These are phyloP conservation scores for Aspergillus ustus DNA, from an alignment of 2,329 filamentous ascomycete genomes.

Conservation along the genomic window DNA sequence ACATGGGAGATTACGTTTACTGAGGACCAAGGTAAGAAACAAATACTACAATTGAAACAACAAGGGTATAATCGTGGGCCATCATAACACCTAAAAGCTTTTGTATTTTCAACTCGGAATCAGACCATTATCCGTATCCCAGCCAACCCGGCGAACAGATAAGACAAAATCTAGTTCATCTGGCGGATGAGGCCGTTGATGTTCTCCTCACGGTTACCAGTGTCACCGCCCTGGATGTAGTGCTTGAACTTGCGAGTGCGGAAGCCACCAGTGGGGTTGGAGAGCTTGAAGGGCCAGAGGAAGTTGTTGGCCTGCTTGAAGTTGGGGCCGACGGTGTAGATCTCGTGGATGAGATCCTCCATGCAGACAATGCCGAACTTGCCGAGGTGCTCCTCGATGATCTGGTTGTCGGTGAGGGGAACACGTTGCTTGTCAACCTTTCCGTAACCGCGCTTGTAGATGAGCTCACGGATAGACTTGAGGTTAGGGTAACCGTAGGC, in stretches of 20 bases:
- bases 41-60: conserved; percentile 12
- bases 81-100: conserved; percentile 40
- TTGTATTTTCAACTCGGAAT: conserved; percentile 34
- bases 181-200: conserved; percentile 96
- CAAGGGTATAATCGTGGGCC: conserved; percentile 19
- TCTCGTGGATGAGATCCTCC: conserved; percentile 99
- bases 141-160: conserved; percentile 24
- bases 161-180: conserved; percentile 78
- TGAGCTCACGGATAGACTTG: conserved; percentile 97
- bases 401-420: conserved; percentile 93
- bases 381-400: conserved; percentile 95
- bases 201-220: conserved; percentile 97
- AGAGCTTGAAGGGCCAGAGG: conserved; percentile 99
- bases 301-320: conserved; percentile 99
- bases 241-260: conserved; percentile 97
- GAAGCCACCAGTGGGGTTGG: conserved; percentile 98
- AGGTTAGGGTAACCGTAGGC: conserved; percentile 99
- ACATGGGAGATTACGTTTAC: not conserved
- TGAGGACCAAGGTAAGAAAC: not conserved
- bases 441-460: conserved; percentile 99
- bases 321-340: conserved; percentile 98
- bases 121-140: conserved; percentile 24
- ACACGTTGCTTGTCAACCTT: conserved; percentile 99
- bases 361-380: conserved; percentile 99
- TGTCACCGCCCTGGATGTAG: conserved; percentile 97